Evolutionary conservation across 1,139 yeast species (phyloP).

Genomic region (Taiozyma sp.): DNA sequence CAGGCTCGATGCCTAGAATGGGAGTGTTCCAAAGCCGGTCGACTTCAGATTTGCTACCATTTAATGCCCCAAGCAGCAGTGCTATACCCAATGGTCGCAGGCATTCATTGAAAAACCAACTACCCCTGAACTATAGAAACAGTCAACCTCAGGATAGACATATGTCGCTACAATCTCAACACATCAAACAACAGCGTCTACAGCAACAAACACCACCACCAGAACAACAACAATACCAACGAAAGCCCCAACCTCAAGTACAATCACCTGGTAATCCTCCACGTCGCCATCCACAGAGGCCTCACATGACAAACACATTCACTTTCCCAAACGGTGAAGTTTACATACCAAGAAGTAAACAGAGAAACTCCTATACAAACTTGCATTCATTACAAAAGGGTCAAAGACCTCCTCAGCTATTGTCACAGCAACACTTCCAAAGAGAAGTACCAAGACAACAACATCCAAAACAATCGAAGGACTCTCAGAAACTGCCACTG

Average conservation of each 20-base stretch:
- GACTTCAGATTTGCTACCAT: constrained; percentile 4
- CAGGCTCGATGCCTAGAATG: constrained; percentile 9
- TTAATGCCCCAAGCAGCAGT: not conserved
- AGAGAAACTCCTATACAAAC: constrained; percentile 11
- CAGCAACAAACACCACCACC: constrained; percentile 2
- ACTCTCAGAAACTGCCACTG: not conserved
- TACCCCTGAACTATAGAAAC: not conserved
- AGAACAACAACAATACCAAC: not conserved
- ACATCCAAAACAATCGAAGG: not conserved
- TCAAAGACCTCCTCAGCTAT: not conserved
- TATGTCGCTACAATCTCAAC: not conserved
- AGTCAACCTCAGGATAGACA: not conserved
- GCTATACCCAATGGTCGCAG: not conserved
- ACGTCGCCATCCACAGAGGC: not conserved
- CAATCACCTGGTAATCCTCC: constrained; percentile 12
- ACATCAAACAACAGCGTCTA: not conserved
- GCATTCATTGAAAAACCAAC: constrained; percentile 1
- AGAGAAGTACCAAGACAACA: not conserved
- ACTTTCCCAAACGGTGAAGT: constrained; percentile 27
- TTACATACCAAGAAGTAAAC: constrained; percentile 23
- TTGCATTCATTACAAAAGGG: not conserved
- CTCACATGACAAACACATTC: constrained; percentile 5
- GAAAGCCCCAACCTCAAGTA: not conserved
- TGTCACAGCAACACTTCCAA: not conserved
- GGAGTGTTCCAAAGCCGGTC: constrained; percentile 8